These are phyloP conservation scores for Phytophthora boehmeriae DNA, from an alignment of 352 stramenopile species.

Conservation along the genomic window DNA sequence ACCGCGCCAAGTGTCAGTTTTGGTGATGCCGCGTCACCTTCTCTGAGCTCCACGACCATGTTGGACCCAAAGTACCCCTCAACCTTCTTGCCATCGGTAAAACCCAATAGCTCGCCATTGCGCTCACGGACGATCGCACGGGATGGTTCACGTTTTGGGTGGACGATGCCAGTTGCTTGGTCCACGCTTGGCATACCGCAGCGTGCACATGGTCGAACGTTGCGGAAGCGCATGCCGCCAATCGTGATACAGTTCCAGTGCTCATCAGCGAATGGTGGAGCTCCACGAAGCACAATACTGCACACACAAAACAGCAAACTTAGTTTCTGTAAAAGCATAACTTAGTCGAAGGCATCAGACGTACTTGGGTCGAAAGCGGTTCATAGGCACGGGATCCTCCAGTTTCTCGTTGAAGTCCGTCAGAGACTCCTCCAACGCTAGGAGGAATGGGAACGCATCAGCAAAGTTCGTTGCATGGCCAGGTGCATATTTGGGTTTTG, in stretches of 20 bases:
- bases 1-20: constrained; percentile 46
- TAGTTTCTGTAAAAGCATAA: background rate
- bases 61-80: constrained; percentile 86
- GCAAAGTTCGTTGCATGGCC: constrained; percentile 68
- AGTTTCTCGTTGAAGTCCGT: constrained; percentile 62
- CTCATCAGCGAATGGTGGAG: constrained; percentile 76
- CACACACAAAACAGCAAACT: background rate
- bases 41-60: constrained; percentile 50
- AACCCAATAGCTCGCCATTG: constrained; percentile 68
- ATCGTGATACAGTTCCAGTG: constrained; percentile 73
- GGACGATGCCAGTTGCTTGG: constrained; percentile 56
- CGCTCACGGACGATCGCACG: constrained; percentile 57
- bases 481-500: constrained; percentile 65
- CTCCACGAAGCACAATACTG: constrained; percentile 78
- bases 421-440: constrained; percentile 65
- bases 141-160: constrained; percentile 53
- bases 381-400: constrained; percentile 65
- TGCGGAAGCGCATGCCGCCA: constrained; percentile 59
- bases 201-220: constrained; percentile 74
- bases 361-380: constrained; percentile 85
- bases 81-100: constrained; percentile 52
- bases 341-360: background rate
- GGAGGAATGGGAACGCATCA: constrained; percentile 79
- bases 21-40: constrained; percentile 6
- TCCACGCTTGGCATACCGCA: constrained; percentile 84